Evolutionary conservation across 768 basidiomycete genomes (phyloP).

Genomic region (Leccinellum luteum): DNA sequence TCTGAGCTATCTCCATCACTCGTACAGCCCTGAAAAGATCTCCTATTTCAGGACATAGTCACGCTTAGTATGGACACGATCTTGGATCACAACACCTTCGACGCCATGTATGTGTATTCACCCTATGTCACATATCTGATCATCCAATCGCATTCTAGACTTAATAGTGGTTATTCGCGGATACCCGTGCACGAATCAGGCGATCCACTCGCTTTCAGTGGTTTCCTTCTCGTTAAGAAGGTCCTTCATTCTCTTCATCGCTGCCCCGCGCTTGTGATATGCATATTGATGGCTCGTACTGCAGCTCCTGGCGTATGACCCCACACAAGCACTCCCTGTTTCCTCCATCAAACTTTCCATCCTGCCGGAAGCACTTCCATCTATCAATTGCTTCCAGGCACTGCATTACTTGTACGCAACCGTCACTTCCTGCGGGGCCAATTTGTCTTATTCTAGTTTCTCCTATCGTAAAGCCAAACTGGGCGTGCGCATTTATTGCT

Average conservation of each 20-base stretch:
- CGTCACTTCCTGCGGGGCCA: background rate
- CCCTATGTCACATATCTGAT: constrained; percentile 1
- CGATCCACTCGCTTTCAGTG: constrained; percentile 68
- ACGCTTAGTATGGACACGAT: constrained; percentile 75
- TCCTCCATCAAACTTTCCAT: constrained; percentile 76
- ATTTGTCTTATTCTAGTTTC: background rate
- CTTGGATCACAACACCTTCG: constrained; percentile 75
- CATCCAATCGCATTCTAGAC: constrained; percentile 34
- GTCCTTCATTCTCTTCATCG: constrained; percentile 31
- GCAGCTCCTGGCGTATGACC: constrained; percentile 87
- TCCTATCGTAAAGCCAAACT: constrained; percentile 83
- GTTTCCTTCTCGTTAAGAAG: constrained; percentile 82
- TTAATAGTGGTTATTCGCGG: constrained; percentile 85
- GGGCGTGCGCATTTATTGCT: constrained; percentile 91
- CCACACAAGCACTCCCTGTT: constrained; percentile 71
- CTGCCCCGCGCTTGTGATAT: background rate
- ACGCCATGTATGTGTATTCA: constrained; percentile 55
- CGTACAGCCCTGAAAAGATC: background rate
- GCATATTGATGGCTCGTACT: constrained; percentile 4
- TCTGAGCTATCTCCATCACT: background rate
- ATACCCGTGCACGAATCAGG: constrained; percentile 83
- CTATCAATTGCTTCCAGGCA: constrained; percentile 93
- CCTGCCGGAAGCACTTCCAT: constrained; percentile 83
- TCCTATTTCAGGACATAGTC: constrained; percentile 63
- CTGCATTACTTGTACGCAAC: constrained; percentile 80